Base-by-base conservation (phyloP, 2,329 filamentous ascomycete species). In the Fusarium albosuccineum region DNA sequence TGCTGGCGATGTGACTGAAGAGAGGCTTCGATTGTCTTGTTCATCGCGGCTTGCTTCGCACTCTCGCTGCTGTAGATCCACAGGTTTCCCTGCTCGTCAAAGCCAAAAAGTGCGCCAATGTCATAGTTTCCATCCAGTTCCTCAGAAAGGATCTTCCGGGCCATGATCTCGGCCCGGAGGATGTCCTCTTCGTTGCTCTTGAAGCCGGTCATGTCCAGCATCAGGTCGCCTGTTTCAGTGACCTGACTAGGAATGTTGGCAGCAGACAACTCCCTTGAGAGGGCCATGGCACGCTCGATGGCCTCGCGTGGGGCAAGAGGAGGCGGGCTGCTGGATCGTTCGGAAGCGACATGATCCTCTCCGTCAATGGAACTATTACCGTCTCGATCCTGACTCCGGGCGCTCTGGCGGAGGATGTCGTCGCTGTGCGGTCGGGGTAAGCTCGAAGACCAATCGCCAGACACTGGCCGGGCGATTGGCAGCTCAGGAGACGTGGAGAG, bases 51-150 rank as follows among this genome's bases (percentile, higher is more conserved):
- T 73, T 96, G 91, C 75, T 97, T 98, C 26, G 96, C 94, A 75
- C 97, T 94, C 78, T 98, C 94, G 73, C 94, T 98, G 80, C 94
- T 96, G 81, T 99, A 99, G 70, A 99, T 98, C 95, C 96, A 98
- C n/a, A 99, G 85, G 73, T 99, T 99, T 7, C 96, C 96, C 62
- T 96, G 89, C 74, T 97, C 94, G 75, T 99, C 96, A 44, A 96
- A 95, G 11, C 94, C 96, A 72, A 99, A 97, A 30, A 99, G 85
- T 2, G 95, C 91, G 6, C 96, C 96, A 72, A 99, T 97, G 76
- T 99, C 96, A 77, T 97, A 97, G 75, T 95, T 94, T 22, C 94
- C 96, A 73, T 97, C 92, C 13, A 98, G 82, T 79, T 98, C 95
- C 75, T 99, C 94, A 0, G 94, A 91, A 11, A 99, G 86, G 51